Evolutionary conservation across 805 yeast genomes (phyloP).

Genomic region (Candida easanensis): DNA sequence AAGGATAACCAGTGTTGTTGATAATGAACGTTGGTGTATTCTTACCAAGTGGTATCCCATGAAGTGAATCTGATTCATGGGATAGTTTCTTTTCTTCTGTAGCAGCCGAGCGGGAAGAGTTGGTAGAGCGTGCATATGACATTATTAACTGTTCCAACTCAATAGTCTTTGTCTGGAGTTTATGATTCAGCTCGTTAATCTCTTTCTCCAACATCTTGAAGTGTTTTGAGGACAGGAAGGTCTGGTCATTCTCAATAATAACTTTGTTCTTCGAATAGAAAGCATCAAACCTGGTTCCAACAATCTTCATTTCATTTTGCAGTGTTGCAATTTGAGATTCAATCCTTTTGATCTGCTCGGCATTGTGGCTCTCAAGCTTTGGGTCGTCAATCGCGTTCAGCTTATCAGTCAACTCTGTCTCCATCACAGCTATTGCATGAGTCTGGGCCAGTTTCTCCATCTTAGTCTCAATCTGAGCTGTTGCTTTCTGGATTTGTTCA

Average conservation of each 20-base stretch:
- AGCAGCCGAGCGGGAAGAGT: not conserved
- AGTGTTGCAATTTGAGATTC: slow-evolving; percentile 1
- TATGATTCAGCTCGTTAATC: slow-evolving; percentile 15
- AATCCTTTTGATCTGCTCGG: not conserved
- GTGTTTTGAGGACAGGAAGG: slow-evolving; percentile 16
- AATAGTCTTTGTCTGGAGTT: slow-evolving; percentile 3
- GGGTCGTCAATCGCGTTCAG: not conserved
- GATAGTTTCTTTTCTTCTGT: not conserved
- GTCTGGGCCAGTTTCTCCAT: slow-evolving; percentile 15
- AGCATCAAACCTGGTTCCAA: slow-evolving; percentile 8
- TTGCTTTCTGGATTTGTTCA: slow-evolving; percentile 19
- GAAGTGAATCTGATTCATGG: slow-evolving; percentile 5
- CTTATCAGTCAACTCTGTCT: not conserved
- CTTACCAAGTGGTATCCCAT: slow-evolving; percentile 8
- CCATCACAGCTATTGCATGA: not conserved
- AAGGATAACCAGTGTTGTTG: slow-evolving; percentile 2
- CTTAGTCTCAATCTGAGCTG: slow-evolving; percentile 15
- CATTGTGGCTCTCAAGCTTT: not conserved
- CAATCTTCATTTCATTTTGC: slow-evolving; percentile 3
- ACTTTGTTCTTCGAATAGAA: slow-evolving; percentile 18
- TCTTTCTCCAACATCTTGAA: slow-evolving; percentile 23
- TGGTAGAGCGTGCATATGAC: not conserved
- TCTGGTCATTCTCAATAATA: slow-evolving; percentile 13
- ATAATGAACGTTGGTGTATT: slow-evolving; percentile 5
- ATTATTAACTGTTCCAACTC: slow-evolving; percentile 10